phyloP scores from a whole-genome alignment of 805 yeast genomes.

The Millerozyma miso region DNA sequence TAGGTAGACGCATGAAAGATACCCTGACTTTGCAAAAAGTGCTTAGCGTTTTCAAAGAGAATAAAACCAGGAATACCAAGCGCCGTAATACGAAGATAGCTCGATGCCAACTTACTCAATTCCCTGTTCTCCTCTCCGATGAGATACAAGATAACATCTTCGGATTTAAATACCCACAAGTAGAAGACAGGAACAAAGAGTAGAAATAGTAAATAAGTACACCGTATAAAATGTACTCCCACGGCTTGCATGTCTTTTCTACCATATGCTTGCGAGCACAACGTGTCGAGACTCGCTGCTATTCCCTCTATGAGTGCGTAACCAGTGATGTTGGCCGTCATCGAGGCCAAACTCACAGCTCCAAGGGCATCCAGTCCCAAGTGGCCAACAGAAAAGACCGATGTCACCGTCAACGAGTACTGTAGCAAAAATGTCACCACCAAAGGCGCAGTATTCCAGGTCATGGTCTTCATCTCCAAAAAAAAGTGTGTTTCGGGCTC shows the following conservation, averaged over 20 bases:
- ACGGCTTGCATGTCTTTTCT: conserved; percentile 60
- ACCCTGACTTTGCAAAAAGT: conserved; percentile 73
- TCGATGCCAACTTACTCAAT: conserved; percentile 46
- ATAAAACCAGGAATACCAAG: conserved; percentile 74
- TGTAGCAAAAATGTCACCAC: conserved; percentile 65
- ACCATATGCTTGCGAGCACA: conserved; percentile 77
- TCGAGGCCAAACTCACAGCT: conserved; percentile 68
- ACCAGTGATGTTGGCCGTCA: conserved; percentile 77
- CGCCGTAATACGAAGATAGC: conserved; percentile 51
- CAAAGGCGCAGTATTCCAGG: conserved; percentile 50
- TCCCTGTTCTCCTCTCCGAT: conserved; percentile 21
- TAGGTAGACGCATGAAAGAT: conserved; percentile 78
- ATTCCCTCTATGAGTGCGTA: conserved; percentile 73
- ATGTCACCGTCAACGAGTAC: conserved; percentile 69
- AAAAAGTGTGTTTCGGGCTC: conserved; percentile 41
- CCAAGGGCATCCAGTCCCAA: conserved; percentile 69
- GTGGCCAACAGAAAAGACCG: conserved; percentile 73
- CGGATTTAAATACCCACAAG: conserved; percentile 60
- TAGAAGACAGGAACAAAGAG: conserved; percentile 51
- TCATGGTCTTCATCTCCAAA: conserved; percentile 37
- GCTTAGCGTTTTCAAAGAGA: conserved; percentile 66
- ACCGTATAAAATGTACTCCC: conserved; percentile 65
- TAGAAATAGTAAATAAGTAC: conserved; percentile 53
- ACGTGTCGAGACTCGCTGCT: conserved; percentile 73
- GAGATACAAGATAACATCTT: conserved; percentile 37